These are phyloP conservation scores for Trichoderma sp. DNA, from an alignment of 2,329 filamentous ascomycete genomes.

Conservation along the genomic window DNA sequence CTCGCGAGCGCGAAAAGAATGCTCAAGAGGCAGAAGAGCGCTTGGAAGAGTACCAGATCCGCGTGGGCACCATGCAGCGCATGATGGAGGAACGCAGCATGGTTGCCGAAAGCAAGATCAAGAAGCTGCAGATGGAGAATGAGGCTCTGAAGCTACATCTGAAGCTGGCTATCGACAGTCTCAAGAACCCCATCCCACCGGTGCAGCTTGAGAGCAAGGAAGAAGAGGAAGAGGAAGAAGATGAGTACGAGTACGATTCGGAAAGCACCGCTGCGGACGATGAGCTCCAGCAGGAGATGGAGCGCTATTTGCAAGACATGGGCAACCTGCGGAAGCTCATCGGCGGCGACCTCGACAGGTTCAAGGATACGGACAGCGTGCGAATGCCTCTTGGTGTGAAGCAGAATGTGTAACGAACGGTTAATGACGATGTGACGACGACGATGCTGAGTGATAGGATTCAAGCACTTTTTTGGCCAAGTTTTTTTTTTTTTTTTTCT, in stretches of 20 bases:
- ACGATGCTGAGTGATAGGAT: neutral
- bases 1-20: slow-evolving; percentile 68
- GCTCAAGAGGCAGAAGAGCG: slow-evolving; percentile 75
- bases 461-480: neutral
- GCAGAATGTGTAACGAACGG: slow-evolving; percentile 37
- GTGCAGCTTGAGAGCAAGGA: slow-evolving; percentile 36
- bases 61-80: slow-evolving; percentile 85
- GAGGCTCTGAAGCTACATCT: slow-evolving; percentile 85
- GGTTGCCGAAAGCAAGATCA: slow-evolving; percentile 91
- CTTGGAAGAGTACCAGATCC: slow-evolving; percentile 90
- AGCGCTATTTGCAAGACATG: slow-evolving; percentile 78
- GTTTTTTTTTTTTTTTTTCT: neutral
- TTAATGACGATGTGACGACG: neutral
- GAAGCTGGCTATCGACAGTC: slow-evolving; percentile 77
- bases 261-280: slow-evolving; percentile 48
- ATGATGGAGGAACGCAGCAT: slow-evolving; percentile 93
- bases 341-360: slow-evolving; percentile 73
- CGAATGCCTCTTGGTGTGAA: slow-evolving; percentile 47
- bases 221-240: slow-evolving; percentile 40
- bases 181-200: slow-evolving; percentile 85
- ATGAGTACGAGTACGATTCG: slow-evolving; percentile 58
- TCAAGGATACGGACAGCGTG: slow-evolving; percentile 59
- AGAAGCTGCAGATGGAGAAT: slow-evolving; percentile 83
- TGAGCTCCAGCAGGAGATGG: slow-evolving; percentile 80
- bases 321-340: slow-evolving; percentile 64